These are phyloP conservation scores for barrel medic (Medicago truncatula) DNA, from an alignment of 306 rosid genomes.

Conservation along the genomic window DNA sequence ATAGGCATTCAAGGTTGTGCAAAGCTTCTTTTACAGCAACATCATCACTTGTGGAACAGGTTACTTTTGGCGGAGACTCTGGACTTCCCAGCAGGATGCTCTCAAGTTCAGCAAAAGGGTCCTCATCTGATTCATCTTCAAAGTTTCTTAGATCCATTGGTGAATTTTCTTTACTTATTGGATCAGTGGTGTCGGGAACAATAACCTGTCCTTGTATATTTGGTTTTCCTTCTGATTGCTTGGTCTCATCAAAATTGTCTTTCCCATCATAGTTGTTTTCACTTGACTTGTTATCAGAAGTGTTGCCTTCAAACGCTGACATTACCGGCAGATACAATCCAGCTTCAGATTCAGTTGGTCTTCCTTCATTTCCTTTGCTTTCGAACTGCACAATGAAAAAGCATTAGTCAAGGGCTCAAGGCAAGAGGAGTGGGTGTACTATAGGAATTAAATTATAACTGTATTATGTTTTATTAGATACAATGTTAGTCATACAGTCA, in stretches of 20 bases:
- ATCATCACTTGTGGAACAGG: constrained; percentile 14
- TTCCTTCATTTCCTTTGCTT: background rate
- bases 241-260: background rate
- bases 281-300: background rate
- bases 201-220: constrained; percentile 5
- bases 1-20: constrained; percentile 15
- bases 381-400: background rate
- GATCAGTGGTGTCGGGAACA: constrained; percentile 13
- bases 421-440: background rate
- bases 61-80: background rate
- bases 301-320: background rate
- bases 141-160: background rate
- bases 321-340: background rate
- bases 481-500: constrained; percentile 3
- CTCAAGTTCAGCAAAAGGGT: constrained; percentile 33
- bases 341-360: background rate
- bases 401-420: background rate
- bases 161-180: constrained; percentile 9
- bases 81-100: constrained; percentile 29
- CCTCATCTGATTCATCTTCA: constrained; percentile 21
- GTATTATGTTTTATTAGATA: background rate
- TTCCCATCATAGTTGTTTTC: background rate
- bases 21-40: constrained; percentile 32
- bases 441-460: background rate
- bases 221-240: background rate